These are phyloP conservation scores for Cryptococcus depauperatus DNA, from an alignment of 1,284 basidiomycete genomes.

Conservation along the genomic window DNA sequence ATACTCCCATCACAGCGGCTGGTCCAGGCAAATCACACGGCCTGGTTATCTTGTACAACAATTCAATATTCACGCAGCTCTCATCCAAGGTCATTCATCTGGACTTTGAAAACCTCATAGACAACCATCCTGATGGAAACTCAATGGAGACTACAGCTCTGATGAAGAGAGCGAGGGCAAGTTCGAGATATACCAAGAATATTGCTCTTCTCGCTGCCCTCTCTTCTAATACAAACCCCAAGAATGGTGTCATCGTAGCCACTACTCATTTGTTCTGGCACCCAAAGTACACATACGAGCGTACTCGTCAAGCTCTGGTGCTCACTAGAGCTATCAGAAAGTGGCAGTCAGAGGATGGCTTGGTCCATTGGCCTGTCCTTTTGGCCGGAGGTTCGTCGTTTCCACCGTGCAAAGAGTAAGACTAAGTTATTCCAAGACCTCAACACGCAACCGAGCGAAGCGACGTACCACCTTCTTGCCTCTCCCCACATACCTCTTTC, in stretches of 20 bases:
- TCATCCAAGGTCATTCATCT: slow-evolving; percentile 54
- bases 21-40: slow-evolving; percentile 73
- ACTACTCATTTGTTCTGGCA: slow-evolving; percentile 85
- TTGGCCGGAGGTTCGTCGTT: slow-evolving; percentile 63
- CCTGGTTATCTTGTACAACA: slow-evolving; percentile 66
- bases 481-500: slow-evolving; percentile 54
- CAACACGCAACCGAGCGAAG: slow-evolving; percentile 80
- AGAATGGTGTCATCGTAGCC: slow-evolving; percentile 52
- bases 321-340: slow-evolving; percentile 58
- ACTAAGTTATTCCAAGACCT: slow-evolving; percentile 57
- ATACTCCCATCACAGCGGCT: slow-evolving; percentile 53
- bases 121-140: slow-evolving; percentile 29
- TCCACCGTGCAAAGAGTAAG: not conserved
- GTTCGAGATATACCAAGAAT: slow-evolving; percentile 70
- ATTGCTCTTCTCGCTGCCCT: slow-evolving; percentile 69
- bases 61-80: slow-evolving; percentile 49
- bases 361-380: slow-evolving; percentile 63
- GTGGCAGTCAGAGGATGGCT: slow-evolving; percentile 52
- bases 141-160: slow-evolving; percentile 12
- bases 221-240: slow-evolving; percentile 44
- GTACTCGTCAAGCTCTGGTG: slow-evolving; percentile 56
- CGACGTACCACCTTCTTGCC: slow-evolving; percentile 70
- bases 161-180: slow-evolving; percentile 44
- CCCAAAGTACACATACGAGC: slow-evolving; percentile 79
- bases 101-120: slow-evolving; percentile 54